Base-by-base conservation (phyloP, 805 yeast genomes). In the Zygoascus biomembranicola region DNA sequence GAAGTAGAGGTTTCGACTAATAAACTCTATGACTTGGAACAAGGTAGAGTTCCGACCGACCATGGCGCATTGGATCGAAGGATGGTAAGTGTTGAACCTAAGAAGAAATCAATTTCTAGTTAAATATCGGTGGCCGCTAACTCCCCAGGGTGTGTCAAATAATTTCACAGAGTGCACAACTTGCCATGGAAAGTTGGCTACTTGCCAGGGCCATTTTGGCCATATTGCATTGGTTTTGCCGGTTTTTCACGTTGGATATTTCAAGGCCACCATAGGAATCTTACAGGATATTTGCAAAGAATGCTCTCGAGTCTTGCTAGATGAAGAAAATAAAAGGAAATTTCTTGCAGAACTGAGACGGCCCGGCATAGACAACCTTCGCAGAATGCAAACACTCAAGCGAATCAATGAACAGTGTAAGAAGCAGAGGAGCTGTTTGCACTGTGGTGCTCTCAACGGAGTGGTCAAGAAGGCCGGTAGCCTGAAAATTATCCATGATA, bases 161-260 rank as follows among this genome's bases (percentile, higher is more conserved):
- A 90, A 88, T 60, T 70, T 84, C n/a, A 74, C 81, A 14, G 95
- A 86, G 66, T 94, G 99, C 74, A 68, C 79, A 13, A 95, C 98
- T 0, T 94, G 99, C 71, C 88, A 82, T 62, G 98, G 98, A 2
- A 82, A 82, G 61, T 73, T 94, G 59, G 96, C 96, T 0, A 80
- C 96, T 1, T 94, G 99, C 69, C 97, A 92, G 71, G 99, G 99
- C 55, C 99, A 94, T 72, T 94, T 94, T 68, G 99, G 99, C 43
- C 97, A 95, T 65, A 80, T 94, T 58, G 81, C 88, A 63, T 77
- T 94, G 51, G 96, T 98, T 0, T 74, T 94, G 46, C 99, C 99
- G 1, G 98, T 90, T 13, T 94, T 92, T 73, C 99, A 94, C 66
- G 94, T 94, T 47, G 99, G 99, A 18, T 94, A 90, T 69, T 94